phyloP scores from a whole-genome alignment of 2,329 filamentous ascomycete species.

The Verticillium zaregamsianum region DNA sequence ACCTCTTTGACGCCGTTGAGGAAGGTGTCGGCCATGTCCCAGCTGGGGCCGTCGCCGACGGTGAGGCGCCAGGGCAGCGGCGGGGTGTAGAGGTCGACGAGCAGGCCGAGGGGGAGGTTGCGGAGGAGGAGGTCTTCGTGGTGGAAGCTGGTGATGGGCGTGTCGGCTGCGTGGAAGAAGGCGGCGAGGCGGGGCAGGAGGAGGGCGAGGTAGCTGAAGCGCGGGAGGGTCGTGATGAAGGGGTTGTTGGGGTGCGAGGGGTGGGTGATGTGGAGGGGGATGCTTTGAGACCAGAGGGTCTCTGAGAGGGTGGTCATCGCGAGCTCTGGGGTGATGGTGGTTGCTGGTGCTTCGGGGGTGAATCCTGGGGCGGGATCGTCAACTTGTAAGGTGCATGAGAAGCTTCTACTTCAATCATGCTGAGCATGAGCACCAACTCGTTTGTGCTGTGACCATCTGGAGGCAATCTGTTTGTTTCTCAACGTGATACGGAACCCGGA shows the following conservation, averaged over 20 bases:
- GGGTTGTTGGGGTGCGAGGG: conserved; percentile 39
- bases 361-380: neutral
- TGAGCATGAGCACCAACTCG: neutral
- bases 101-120: conserved; percentile 48
- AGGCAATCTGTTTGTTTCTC: too few relatives aligned
- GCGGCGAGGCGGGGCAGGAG: conserved; percentile 50
- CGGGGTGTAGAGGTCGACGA: conserved; percentile 55
- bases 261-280: conserved; percentile 54
- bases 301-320: conserved; percentile 22
- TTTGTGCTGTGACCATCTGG: neutral
- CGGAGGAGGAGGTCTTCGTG: conserved; percentile 46
- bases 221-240: conserved; percentile 50
- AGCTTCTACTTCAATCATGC: neutral
- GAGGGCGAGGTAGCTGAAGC: conserved; percentile 56
- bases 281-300: conserved; percentile 49
- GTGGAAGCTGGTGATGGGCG: conserved; percentile 3
- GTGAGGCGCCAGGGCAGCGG: conserved; percentile 50
- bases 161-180: conserved; percentile 34
- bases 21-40: conserved; percentile 60
- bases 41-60: conserved; percentile 49
- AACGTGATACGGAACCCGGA: too few relatives aligned
- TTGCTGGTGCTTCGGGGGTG: neutral
- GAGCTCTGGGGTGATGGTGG: neutral
- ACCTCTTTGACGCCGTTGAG: conserved; percentile 62
- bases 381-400: neutral